Percentiles rank a stretch among this genome's conserved stretches.
These are phyloP conservation scores for Apiospora kogelbergensis DNA, from an alignment of 2,329 filamentous ascomycete species.

Conservation along the genomic window DNA sequence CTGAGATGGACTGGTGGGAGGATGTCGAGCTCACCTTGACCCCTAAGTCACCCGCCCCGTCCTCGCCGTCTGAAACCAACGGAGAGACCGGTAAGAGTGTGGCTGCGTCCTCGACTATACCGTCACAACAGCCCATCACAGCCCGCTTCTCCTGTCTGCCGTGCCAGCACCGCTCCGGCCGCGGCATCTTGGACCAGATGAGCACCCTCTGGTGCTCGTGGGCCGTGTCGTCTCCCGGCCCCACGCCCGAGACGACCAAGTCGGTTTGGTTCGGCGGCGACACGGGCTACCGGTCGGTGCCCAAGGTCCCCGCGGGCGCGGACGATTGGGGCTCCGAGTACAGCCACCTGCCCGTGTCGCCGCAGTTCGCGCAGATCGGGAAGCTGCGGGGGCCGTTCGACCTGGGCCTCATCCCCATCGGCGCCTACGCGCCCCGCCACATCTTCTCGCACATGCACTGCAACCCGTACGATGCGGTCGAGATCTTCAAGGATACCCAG, in stretches of 20 bases:
- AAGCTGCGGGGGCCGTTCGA: slow-evolving; percentile 81
- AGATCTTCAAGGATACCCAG: slow-evolving; percentile 82
- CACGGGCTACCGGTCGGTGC: slow-evolving; percentile 84
- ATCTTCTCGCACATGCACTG: slow-evolving; percentile 82
- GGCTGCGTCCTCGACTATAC: slow-evolving; percentile 12
- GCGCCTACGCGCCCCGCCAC: slow-evolving; percentile 74
- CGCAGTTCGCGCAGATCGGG: slow-evolving; percentile 84
- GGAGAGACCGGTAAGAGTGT: slow-evolving; percentile 25
- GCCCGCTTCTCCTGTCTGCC: slow-evolving; percentile 78
- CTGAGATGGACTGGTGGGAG: slow-evolving; percentile 96
- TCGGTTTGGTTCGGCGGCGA: slow-evolving; percentile 90
- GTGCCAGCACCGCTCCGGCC: slow-evolving; percentile 77
- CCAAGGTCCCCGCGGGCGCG: slow-evolving; percentile 54
- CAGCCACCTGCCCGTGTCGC: slow-evolving; percentile 68
- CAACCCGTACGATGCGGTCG: slow-evolving; percentile 82
- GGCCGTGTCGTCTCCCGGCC: slow-evolving; percentile 65
- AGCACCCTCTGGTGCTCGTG: slow-evolving; percentile 87
- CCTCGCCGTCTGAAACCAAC: slow-evolving; percentile 17
- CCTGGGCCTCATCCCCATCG: slow-evolving; percentile 89
- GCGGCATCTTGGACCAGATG: slow-evolving; percentile 67
- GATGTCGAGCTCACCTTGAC: slow-evolving; percentile 69
- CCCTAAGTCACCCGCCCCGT: slow-evolving; percentile 21
- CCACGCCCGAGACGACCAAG: slow-evolving; percentile 42
- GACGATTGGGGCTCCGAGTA: slow-evolving; percentile 74
- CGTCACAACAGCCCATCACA: slow-evolving; percentile 49